Conservation (phyloP, 1,139 yeast species). For the Pichia sp. region DNA sequence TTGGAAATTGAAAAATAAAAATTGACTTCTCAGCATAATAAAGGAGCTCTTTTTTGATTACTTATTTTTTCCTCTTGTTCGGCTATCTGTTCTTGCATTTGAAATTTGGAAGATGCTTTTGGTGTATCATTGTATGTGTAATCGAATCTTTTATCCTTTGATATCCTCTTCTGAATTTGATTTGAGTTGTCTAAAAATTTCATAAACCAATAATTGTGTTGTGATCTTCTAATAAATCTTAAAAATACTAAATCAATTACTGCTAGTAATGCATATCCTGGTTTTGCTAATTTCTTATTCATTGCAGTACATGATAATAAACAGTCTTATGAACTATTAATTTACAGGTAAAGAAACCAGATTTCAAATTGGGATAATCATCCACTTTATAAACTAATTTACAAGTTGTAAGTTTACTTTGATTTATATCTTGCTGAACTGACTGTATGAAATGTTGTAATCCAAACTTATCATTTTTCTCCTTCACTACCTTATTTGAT, state of each 20-base stretch:
- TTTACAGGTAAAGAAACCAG: conserved; percentile 6
- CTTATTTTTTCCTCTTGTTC: no score
- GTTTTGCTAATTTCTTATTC: conserved; percentile 16
- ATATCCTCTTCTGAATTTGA: neutral
- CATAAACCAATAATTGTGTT: conserved; percentile 7
- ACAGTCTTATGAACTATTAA: neutral
- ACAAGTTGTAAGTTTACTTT: neutral
- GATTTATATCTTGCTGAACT: conserved; percentile 14
- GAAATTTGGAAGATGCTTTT: no score
- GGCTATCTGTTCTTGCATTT: no score
- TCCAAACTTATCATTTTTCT: neutral
- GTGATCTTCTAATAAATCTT: conserved; percentile 5
- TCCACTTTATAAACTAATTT: conserved; percentile 1
- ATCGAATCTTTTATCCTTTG: conserved; percentile 1
- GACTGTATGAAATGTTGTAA: conserved; percentile 8
- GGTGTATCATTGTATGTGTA: neutral
- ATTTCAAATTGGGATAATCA: conserved; percentile 3
- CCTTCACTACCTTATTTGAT: neutral
- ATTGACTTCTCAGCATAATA: no score
- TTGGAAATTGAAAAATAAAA: no score
- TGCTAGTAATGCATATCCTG: conserved; percentile 13
- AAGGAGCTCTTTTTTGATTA: no score
- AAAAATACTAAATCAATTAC: conserved; percentile 5
- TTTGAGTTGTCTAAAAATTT: conserved; percentile 3
- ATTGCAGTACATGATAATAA: conserved; percentile 4